Conservation (phyloP, 2,329 filamentous ascomycete species). For the Fusarium sp. region DNA sequence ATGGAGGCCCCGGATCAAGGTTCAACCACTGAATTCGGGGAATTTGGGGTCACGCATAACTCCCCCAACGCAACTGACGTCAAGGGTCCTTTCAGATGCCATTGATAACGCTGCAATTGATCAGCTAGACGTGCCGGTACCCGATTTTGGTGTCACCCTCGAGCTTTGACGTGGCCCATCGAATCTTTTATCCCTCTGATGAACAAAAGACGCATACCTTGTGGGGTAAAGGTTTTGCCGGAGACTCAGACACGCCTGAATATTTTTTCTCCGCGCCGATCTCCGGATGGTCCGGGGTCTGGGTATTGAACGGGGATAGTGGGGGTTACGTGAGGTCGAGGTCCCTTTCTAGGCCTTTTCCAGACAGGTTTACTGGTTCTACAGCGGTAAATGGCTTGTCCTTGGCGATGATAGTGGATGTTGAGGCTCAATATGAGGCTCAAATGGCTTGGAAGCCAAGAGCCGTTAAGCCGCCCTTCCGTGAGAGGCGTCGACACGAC, state of each 20-base stretch:
- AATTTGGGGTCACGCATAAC: background rate
- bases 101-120: background rate
- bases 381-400: background rate
- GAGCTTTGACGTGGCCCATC: constrained; percentile 1
- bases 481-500: background rate
- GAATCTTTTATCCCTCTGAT: constrained; percentile 14
- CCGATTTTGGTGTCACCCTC: constrained; percentile 3
- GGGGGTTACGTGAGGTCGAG: background rate
- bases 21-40: constrained; percentile 4
- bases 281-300: constrained; percentile 6
- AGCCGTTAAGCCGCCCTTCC: background rate
- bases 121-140: constrained; percentile 11
- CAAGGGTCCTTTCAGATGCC: background rate
- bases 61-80: background rate
- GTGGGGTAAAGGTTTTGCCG: constrained; percentile 18
- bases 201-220: constrained; percentile 11
- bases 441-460: constrained; percentile 1
- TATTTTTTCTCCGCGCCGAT: constrained; percentile 2
- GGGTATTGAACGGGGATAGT: background rate
- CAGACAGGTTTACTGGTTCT: background rate
- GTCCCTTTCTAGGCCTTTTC: background rate
- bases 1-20: constrained; percentile 12
- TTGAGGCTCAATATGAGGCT: constrained; percentile 16
- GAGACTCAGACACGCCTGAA: background rate
- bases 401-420: constrained; percentile 1